Evolutionary conservation across 164 flowering plant genomes (phyloP).

Genomic region (Brasenia schreberi): DNA sequence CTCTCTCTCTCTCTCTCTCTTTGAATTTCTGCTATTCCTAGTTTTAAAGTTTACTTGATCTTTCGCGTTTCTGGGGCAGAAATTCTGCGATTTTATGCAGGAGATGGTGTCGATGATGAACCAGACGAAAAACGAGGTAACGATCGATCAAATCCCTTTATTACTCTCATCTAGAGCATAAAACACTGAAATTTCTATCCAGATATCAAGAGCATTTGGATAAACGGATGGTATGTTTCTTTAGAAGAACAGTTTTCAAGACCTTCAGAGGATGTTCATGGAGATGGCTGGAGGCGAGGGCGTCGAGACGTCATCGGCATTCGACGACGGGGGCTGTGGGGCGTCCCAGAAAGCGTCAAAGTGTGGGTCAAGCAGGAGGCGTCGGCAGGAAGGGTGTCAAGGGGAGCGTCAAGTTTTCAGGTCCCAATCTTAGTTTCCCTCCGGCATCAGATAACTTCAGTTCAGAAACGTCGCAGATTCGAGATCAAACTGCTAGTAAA

Average conservation of each 20-base stretch:
- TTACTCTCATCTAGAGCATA: neutral
- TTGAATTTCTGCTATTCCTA: neutral
- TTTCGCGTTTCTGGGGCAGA: slow-evolving; percentile 26
- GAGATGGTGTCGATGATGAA: slow-evolving; percentile 83
- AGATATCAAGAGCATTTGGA: neutral
- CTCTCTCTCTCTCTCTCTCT: neutral
- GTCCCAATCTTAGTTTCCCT: neutral
- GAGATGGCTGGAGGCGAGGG: slow-evolving; percentile 48
- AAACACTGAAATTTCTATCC: neutral
- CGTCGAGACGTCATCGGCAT: neutral
- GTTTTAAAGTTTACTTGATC: neutral
- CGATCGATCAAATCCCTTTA: neutral
- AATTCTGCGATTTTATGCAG: slow-evolving; percentile 70
- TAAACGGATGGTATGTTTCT: neutral
- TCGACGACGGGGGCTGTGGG: slow-evolving; percentile 10
- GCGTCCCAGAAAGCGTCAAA: neutral
- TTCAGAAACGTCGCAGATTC: neutral
- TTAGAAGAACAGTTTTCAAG: slow-evolving; percentile 65
- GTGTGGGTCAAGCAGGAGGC: neutral
- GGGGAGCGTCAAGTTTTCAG: neutral
- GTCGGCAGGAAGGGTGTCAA: neutral
- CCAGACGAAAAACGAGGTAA: slow-evolving; percentile 53
- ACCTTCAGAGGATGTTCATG: slow-evolving; percentile 73
- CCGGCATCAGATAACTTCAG: neutral
- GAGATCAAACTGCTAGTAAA: neutral